Evolutionary conservation across 495 filamentous ascomycete genomes (phyloP), one percentile per base, ranked within the genome.

Genomic region (Amorphotheca resinae): DNA sequence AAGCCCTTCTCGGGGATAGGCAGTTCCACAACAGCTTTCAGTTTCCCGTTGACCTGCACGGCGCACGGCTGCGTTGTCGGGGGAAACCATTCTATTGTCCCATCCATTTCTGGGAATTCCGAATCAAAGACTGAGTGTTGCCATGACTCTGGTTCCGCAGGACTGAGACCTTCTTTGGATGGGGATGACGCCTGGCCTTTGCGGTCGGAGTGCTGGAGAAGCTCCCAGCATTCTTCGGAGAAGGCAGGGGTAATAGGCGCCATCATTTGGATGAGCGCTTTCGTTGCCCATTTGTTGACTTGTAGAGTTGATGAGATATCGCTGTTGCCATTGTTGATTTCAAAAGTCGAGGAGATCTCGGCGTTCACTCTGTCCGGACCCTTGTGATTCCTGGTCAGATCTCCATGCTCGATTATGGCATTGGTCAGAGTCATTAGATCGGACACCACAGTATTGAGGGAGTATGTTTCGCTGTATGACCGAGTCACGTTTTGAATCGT

Each of bases 401-500:
- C 17, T 2, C 23, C 21, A 4, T 35, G 14, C 22, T 67, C 62
- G 16, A 57, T 46, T 20, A 93, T 64, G 2, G 62, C 47, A 54
- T 93, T 89, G 9, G 83, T 86, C 2, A 94, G 68, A 14, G 71
- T 74, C 62, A 81, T 94, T 25, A 94, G 65, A 50, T 87, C 82
- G 1, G 82, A 87, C 14, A 93, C 72, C 25, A 81, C 72, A 2
- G 83, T 91, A 59, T 93, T 94, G 33, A 94, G 66, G 1, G 77
- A 57, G 48, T 84, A 80, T 1, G 84, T 80, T 25, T 69, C 67
- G 42, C 79, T 65, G 43, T 87, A 73, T n/a, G 80, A 76, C 4
- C 63, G 58, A 0, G 79, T 86, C 44, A 88, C 75, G n/a, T 69
- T 77, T 1, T 48, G 44, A 31, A 93, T 79, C 14, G 80, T 80